Percentiles rank a stretch among this genome's conserved stretches.
phyloP scores from a whole-genome alignment of 1,284 basidiomycete genomes.

The Malassezia obtusa region DNA sequence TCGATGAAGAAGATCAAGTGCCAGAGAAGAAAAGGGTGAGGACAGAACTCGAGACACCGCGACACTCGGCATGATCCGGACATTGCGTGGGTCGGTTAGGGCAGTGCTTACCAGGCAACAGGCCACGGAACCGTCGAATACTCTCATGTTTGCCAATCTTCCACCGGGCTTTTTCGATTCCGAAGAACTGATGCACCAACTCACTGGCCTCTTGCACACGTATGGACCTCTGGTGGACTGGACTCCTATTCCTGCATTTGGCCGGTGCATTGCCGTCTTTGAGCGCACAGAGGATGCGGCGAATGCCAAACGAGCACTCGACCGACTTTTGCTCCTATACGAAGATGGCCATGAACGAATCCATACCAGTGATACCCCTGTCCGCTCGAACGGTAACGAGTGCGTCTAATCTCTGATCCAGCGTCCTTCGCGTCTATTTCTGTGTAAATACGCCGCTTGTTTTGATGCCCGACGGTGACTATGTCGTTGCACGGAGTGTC shows the following conservation, averaged over 20 bases:
- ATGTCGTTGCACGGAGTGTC: neutral
- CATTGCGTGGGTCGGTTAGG: constrained; percentile 48
- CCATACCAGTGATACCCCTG: neutral
- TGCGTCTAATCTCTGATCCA: neutral
- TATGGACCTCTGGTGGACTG: constrained; percentile 38
- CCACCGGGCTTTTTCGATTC: constrained; percentile 34
- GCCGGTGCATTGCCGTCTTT: constrained; percentile 32
- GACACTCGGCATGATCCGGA: constrained; percentile 73
- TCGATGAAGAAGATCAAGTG: neutral
- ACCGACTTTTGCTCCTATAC: constrained; percentile 28
- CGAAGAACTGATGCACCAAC: constrained; percentile 18
- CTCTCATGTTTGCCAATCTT: constrained; percentile 36
- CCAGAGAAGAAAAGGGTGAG: constrained; percentile 82
- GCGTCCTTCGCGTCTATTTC: constrained; percentile 12
- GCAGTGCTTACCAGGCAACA: neutral
- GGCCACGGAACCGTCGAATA: constrained; percentile 20
- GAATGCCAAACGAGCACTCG: constrained; percentile 30
- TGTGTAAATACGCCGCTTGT: neutral
- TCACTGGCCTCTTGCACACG: constrained; percentile 33
- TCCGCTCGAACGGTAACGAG: neutral
- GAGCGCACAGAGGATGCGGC: constrained; percentile 23
- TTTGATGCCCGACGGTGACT: neutral
- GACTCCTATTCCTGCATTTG: constrained; percentile 34
- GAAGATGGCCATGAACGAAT: constrained; percentile 14
- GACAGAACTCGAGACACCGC: constrained; percentile 66